Evolutionary conservation across 2,329 filamentous ascomycete species (phyloP).

Genomic region (Orbilia ellipsospora): DNA sequence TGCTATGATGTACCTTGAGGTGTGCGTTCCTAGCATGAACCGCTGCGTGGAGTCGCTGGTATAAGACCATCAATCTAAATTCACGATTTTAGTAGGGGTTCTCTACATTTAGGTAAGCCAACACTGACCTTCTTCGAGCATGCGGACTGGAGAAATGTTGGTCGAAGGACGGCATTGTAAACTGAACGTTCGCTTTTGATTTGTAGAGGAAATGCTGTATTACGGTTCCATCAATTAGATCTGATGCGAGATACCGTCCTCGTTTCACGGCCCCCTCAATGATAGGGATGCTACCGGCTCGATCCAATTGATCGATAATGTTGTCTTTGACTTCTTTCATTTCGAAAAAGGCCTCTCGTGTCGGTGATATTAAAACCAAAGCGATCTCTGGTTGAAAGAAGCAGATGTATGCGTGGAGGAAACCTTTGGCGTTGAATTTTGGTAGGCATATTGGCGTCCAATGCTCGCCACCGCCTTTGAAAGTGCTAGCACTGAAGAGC

Average conservation of each 20-base stretch:
- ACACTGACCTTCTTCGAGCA: conserved; percentile 70
- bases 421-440: conserved; percentile 95
- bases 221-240: conserved; percentile 79
- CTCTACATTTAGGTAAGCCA: conserved; percentile 4
- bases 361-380: conserved; percentile 88
- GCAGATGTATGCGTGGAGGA: conserved; percentile 99
- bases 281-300: conserved; percentile 77
- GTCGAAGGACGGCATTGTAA: conserved; percentile 85
- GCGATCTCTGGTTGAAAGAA: conserved; percentile 92
- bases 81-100: conserved; percentile 43
- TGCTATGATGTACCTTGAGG: conserved; percentile 85
- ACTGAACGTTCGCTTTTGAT: conserved; percentile 92
- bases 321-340: conserved; percentile 77
- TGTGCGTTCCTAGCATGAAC: conserved; percentile 82
- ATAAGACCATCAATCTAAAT: conserved; percentile 78
- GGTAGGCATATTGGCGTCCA: conserved; percentile 97
- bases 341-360: conserved; percentile 93
- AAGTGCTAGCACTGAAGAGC: conserved; percentile 93
- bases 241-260: conserved; percentile 77
- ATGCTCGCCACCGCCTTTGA: conserved; percentile 91
- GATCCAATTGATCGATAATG: conserved; percentile 76
- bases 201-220: conserved; percentile 96
- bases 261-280: conserved; percentile 77
- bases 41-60: conserved; percentile 83
- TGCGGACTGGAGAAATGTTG: conserved; percentile 73